Conservation (phyloP, 805 yeast genomes). For the Ogataea pilisensis region DNA sequence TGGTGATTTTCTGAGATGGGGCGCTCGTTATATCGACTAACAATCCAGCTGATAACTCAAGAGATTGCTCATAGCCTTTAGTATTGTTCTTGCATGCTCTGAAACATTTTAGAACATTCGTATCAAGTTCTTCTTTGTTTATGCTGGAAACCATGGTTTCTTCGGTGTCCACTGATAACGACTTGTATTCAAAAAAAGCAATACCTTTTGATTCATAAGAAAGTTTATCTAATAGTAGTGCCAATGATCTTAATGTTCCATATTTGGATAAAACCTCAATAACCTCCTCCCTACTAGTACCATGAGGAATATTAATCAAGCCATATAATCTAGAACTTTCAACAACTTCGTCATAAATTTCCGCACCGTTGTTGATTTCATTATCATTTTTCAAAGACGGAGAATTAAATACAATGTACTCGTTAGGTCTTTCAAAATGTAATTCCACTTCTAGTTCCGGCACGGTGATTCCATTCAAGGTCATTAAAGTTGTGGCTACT, state of each 20-base stretch:
- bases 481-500: slow-evolving; percentile 51
- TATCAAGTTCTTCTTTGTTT: slow-evolving; percentile 34
- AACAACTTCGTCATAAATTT: slow-evolving; percentile 38
- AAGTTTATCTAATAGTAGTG: slow-evolving; percentile 42
- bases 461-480: slow-evolving; percentile 35
- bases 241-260: slow-evolving; percentile 38
- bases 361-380: slow-evolving; percentile 31
- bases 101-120: slow-evolving; percentile 32
- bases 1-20: slow-evolving; percentile 11
- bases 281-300: slow-evolving; percentile 40
- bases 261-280: slow-evolving; percentile 37
- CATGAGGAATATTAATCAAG: slow-evolving; percentile 41
- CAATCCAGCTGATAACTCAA: slow-evolving; percentile 17
- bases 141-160: slow-evolving; percentile 31
- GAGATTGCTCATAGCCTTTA: slow-evolving; percentile 19
- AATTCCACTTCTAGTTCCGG: slow-evolving; percentile 32
- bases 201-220: slow-evolving; percentile 52
- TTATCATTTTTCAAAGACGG: slow-evolving; percentile 45
- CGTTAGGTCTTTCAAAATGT: slow-evolving; percentile 40
- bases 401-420: slow-evolving; percentile 31
- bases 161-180: slow-evolving; percentile 12
- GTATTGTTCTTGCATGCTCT: slow-evolving; percentile 35
- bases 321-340: slow-evolving; percentile 22
- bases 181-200: slow-evolving; percentile 48
- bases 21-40: slow-evolving; percentile 13